A percentile compares a stretch with the other conserved stretches of the same genome.
These are phyloP conservation scores for Geotrichum ghanense DNA, from an alignment of 805 yeast genomes.

Conservation along the genomic window DNA sequence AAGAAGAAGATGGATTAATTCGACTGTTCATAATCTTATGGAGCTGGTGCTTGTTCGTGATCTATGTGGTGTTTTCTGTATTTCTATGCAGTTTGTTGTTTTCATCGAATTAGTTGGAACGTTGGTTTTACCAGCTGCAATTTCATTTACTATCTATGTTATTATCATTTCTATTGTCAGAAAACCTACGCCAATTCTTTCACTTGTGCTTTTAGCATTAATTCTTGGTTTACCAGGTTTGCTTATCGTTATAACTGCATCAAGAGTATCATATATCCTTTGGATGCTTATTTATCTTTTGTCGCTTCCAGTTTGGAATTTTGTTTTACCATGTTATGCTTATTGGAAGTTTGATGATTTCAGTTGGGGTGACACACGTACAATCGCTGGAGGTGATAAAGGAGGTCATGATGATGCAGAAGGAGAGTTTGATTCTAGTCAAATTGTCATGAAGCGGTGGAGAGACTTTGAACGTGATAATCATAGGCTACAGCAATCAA, in stretches of 20 bases:
- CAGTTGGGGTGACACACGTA: conserved; percentile 94
- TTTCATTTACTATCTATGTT: conserved; percentile 72
- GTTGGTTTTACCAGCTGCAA: conserved; percentile 78
- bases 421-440: conserved; percentile 84
- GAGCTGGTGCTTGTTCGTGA: conserved; percentile 78
- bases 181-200: conserved; percentile 65
- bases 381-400: conserved; percentile 56
- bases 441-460: conserved; percentile 89
- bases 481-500: neutral
- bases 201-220: conserved; percentile 63
- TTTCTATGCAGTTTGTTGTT: conserved; percentile 89
- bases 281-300: conserved; percentile 73
- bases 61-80: conserved; percentile 89
- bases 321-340: conserved; percentile 73
- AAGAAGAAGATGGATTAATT: conserved; percentile 95
- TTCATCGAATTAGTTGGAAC: conserved; percentile 81
- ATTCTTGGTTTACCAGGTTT: conserved; percentile 81
- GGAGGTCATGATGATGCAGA: conserved; percentile 55
- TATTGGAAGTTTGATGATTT: conserved; percentile 96
- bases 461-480: conserved; percentile 73
- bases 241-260: conserved; percentile 69
- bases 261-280: conserved; percentile 54
- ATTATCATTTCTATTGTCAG: conserved; percentile 60
- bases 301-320: conserved; percentile 89
- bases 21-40: conserved; percentile 88